Evolutionary conservation across 768 basidiomycete genomes (phyloP).

Genomic region (Rhodotorula graminis): DNA sequence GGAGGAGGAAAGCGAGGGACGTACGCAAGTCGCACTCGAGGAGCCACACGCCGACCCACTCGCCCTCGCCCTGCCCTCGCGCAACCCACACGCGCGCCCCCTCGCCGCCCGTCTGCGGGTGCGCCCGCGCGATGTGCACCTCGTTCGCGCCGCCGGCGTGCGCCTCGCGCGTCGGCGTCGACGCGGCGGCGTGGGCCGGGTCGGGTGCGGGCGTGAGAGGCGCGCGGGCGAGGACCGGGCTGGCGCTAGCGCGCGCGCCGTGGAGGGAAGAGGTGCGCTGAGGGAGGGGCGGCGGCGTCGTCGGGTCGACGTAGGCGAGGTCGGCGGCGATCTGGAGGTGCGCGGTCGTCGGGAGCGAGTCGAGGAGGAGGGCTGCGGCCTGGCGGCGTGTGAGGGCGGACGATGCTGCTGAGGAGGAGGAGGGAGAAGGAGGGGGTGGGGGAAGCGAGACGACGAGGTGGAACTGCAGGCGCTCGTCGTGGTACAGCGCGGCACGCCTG

Average conservation of each 20-base stretch:
- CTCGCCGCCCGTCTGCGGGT: not conserved
- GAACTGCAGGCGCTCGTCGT: not conserved
- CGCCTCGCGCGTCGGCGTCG: not conserved
- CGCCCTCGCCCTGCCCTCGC: not conserved
- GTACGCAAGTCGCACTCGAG: not conserved
- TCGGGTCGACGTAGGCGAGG: constrained; percentile 13
- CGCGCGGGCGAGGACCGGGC: not conserved
- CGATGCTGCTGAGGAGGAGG: not conserved
- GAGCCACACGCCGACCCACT: constrained; percentile 24
- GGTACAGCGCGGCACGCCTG: not conserved
- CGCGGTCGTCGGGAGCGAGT: not conserved
- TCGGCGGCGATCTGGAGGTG: constrained; percentile 15
- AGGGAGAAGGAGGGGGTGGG: not conserved
- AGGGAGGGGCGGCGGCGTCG: not conserved
- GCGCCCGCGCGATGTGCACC: not conserved
- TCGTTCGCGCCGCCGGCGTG: not conserved
- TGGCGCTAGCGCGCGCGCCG: too few relatives aligned
- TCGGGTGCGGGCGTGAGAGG: constrained; percentile 7
- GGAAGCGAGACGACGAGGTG: constrained; percentile 6
- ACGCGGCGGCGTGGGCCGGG: not conserved
- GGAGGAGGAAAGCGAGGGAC: not conserved
- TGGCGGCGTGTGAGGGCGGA: constrained; percentile 5
- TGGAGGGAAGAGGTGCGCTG: not conserved
- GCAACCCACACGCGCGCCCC: constrained; percentile 16
- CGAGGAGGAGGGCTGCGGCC: constrained; percentile 11